phyloP scores from a whole-genome alignment of 352 stramenopile species.

The Phytophthora pinifolia region DNA sequence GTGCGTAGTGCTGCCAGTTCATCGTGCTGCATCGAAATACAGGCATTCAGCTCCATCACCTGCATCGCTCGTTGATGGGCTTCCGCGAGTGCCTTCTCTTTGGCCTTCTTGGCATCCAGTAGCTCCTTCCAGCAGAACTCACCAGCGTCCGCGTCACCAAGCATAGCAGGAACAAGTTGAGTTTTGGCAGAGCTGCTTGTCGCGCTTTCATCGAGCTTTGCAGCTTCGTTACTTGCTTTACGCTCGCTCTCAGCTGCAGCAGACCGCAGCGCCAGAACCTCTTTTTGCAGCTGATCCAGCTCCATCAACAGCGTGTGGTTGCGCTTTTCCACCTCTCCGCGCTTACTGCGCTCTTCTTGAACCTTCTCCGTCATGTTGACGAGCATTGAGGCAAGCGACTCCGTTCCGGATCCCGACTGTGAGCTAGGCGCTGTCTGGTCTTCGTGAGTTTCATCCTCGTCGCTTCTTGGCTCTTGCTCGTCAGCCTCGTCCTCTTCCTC shows the following conservation, averaged over 20 bases:
- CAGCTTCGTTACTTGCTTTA: background rate
- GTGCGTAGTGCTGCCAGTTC: constrained; percentile 57
- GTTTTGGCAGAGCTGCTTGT: constrained; percentile 10
- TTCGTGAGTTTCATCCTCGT: constrained; percentile 13
- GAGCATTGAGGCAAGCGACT: constrained; percentile 53
- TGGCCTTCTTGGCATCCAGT: constrained; percentile 49
- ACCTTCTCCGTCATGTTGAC: constrained; percentile 69
- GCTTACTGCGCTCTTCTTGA: constrained; percentile 51
- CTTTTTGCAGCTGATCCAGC: constrained; percentile 65
- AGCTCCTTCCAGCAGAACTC: constrained; percentile 64
- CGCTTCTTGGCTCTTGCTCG: constrained; percentile 10
- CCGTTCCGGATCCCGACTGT: constrained; percentile 8
- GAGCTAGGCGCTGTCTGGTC: background rate
- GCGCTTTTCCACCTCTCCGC: constrained; percentile 55
- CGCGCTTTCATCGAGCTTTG: background rate
- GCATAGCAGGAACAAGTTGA: constrained; percentile 13
- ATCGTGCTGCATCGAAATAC: constrained; percentile 78
- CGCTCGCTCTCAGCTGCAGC: constrained; percentile 20
- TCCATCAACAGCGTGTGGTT: constrained; percentile 71
- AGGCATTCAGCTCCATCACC: constrained; percentile 71
- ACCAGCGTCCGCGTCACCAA: constrained; percentile 27
- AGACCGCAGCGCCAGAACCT: constrained; percentile 58
- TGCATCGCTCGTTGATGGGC: constrained; percentile 57
- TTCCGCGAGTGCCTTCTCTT: constrained; percentile 59
- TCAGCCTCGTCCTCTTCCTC: constrained; percentile 13